Base-by-base conservation (phyloP, 106 monocot species). In the Agapanthus africanus region DNA sequence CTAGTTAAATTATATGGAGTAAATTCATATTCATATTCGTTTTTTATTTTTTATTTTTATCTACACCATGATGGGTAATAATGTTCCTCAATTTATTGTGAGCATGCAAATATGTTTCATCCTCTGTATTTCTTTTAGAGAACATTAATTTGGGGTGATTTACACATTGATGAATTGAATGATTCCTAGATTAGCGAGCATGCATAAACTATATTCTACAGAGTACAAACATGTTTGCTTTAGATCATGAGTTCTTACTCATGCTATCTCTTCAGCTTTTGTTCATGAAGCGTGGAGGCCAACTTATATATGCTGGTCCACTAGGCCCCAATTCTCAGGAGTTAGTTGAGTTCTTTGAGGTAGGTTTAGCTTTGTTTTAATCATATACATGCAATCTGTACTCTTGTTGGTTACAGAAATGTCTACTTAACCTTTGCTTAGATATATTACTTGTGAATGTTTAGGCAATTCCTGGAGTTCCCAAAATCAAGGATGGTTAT, bases 221-320 rank as follows among this genome's bases (percentile, higher is more conserved):
- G n/a, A n/a, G n/a, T n/a, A n/a, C n/a, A n/a, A n/a, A n/a, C n/a
- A n/a, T n/a, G n/a, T n/a, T n/a, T n/a, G n/a, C n/a, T n/a, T n/a
- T n/a, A 26, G 7, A 0, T 54, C 16, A 25, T 54, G 22, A 0
- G 9, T 26, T 25, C 1, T 26, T 4, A 26, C 9, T 54, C 25
- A 25, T 44, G 3, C 2, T 44, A 16, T 44, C 10, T 14, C 4
- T 44, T 44, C 79, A 94, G 94, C 90, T 94, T 75, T 79, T 94
- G 61, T 88, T 90, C 52, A 94, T 94, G 94, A 94, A 94, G 28
- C 94, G 90, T 73, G 94, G 94, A 22, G 94, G 94, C 27, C 73
- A 90, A 65, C 87, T 90, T 79, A 88, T 94, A 68, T 94, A 90
- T 83, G 94, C 90, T 61, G 94, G 94, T 63, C 79, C 78, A 21